Evolutionary conservation across 2,329 filamentous ascomycete genomes (phyloP).

Genomic region (Trichoderma simmonsii): DNA sequence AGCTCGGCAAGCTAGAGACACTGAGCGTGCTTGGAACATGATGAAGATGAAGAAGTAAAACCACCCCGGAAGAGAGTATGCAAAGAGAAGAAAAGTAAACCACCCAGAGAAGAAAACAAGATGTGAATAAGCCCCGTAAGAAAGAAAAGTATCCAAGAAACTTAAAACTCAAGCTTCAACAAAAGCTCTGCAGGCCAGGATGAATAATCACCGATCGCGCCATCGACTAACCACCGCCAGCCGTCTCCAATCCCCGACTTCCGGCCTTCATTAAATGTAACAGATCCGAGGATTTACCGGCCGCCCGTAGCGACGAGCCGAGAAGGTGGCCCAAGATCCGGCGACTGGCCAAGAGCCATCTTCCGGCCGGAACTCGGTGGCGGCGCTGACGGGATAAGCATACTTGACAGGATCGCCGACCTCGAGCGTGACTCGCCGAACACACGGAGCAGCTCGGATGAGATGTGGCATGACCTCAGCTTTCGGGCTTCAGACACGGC

Average conservation of each 20-base stretch:
- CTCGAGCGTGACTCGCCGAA: background rate
- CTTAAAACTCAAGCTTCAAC: background rate
- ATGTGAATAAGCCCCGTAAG: background rate
- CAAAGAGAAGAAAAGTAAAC: background rate
- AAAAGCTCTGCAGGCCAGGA: background rate
- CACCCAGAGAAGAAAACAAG: background rate
- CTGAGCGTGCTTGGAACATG: constrained; percentile 26
- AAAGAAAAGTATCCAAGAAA: background rate
- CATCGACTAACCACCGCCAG: constrained; percentile 4
- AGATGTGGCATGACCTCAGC: background rate
- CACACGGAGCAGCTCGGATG: background rate
- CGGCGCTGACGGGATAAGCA: background rate
- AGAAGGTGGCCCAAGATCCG: background rate
- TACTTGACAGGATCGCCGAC: background rate
- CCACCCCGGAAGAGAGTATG: background rate
- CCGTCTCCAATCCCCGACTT: constrained; percentile 15
- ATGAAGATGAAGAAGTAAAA: background rate
- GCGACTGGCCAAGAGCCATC: background rate
- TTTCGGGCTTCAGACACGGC: background rate
- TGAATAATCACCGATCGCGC: constrained; percentile 17
- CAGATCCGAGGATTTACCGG: background rate
- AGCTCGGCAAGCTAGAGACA: constrained; percentile 20
- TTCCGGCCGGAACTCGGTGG: constrained; percentile 4
- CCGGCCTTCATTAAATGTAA: background rate
- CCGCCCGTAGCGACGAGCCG: constrained; percentile 5